Conservation (phyloP, 2,329 filamentous ascomycete species). For the Knoxdaviesia proteae region DNA sequence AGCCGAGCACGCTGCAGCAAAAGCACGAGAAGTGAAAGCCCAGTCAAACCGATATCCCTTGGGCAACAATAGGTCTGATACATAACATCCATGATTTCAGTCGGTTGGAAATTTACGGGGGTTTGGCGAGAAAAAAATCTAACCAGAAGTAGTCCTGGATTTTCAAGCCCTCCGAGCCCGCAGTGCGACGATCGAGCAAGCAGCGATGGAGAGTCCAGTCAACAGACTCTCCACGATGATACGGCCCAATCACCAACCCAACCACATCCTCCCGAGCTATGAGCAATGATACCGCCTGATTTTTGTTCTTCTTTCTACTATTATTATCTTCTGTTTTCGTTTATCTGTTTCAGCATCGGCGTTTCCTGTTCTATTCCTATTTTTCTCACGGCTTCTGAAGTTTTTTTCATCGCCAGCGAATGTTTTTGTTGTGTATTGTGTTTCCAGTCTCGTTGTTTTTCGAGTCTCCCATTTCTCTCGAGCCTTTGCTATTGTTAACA, state of each 20-base stretch:
- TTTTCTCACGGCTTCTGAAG: background rate
- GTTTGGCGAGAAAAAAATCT: too few species aligned
- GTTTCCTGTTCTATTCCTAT: background rate
- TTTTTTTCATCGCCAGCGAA: background rate
- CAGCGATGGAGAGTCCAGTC: background rate
- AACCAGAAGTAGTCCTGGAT: too few species aligned
- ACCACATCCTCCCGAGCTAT: background rate
- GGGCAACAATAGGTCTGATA: too few species aligned
- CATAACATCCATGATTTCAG: too few species aligned
- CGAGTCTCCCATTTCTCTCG: background rate
- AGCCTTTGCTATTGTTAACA: too few species aligned
- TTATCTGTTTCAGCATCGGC: background rate
- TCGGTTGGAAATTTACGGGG: too few species aligned
- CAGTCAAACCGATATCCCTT: too few species aligned
- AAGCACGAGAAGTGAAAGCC: slow-evolving; percentile 19
- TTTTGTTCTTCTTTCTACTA: background rate
- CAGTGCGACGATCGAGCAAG: background rate
- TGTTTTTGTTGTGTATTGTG: background rate
- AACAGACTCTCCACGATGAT: background rate
- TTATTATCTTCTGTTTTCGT: background rate
- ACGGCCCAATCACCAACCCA: background rate
- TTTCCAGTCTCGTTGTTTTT: background rate
- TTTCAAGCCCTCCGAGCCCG: too few species aligned
- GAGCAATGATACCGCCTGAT: too few species aligned
- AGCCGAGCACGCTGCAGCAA: slow-evolving; percentile 47